Conservation (phyloP, 495 filamentous ascomycete species). For the Patellaria atrata region DNA sequence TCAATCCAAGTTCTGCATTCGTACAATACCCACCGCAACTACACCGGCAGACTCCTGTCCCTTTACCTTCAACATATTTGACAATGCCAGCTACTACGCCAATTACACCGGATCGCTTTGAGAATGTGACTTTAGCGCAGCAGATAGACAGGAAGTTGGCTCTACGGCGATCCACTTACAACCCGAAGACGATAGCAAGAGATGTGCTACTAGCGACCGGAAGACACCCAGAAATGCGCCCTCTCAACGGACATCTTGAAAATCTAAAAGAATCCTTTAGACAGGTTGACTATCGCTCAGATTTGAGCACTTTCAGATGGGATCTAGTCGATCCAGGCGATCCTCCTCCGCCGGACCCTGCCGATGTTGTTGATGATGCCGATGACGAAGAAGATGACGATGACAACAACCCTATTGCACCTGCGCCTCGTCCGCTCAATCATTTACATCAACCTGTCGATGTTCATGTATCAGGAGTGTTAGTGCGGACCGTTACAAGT, state of each 20-base stretch:
- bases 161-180: conserved; percentile 34
- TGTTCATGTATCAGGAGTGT: background rate
- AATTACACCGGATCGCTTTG: conserved; percentile 1
- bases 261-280: conserved; percentile 30
- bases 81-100: background rate
- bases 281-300: conserved; percentile 30
- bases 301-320: conserved; percentile 53
- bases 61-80: background rate
- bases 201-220: conserved; percentile 48
- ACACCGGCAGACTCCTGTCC: background rate
- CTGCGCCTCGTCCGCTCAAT: background rate
- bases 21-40: background rate
- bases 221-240: conserved; percentile 40
- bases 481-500: conserved; percentile 2
- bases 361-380: conserved; percentile 12
- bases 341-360: conserved; percentile 13
- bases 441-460: background rate
- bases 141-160: conserved; percentile 35
- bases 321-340: conserved; percentile 46
- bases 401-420: conserved; percentile 5
- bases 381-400: conserved; percentile 23
- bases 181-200: conserved; percentile 48
- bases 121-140: conserved; percentile 7
- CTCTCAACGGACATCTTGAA: conserved; percentile 46
- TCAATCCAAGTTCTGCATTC: background rate